These are phyloP conservation scores for Biscogniauxia mediterranea DNA, from an alignment of 2,329 filamentous ascomycete species.

Conservation along the genomic window DNA sequence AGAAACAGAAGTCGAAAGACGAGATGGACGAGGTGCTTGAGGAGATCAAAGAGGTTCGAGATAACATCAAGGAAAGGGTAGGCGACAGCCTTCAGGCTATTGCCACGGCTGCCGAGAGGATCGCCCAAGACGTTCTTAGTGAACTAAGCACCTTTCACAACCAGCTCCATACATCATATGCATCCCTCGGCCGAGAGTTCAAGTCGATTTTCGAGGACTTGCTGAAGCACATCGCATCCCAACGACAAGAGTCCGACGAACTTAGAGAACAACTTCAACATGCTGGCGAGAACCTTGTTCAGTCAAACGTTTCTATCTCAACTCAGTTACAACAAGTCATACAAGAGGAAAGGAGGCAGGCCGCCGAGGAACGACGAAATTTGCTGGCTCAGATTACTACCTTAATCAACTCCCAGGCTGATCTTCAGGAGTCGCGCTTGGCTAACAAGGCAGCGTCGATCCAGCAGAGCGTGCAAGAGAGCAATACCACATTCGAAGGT, in stretches of 20 bases:
- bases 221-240: slow-evolving; percentile 68
- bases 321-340: slow-evolving; percentile 66
- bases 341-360: slow-evolving; percentile 71
- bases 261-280: slow-evolving; percentile 70
- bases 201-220: slow-evolving; percentile 82
- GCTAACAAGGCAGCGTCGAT: slow-evolving; percentile 61
- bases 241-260: slow-evolving; percentile 72
- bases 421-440: slow-evolving; percentile 71
- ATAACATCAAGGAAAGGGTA: slow-evolving; percentile 83
- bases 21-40: slow-evolving; percentile 90
- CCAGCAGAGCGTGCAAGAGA: slow-evolving; percentile 61
- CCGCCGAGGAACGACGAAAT: slow-evolving; percentile 69
- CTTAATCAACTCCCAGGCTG: slow-evolving; percentile 73
- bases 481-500: slow-evolving; percentile 63
- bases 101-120: slow-evolving; percentile 79
- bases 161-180: slow-evolving; percentile 83
- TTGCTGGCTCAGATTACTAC: slow-evolving; percentile 73
- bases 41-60: slow-evolving; percentile 85
- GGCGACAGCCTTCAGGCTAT: slow-evolving; percentile 82
- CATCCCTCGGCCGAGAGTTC: slow-evolving; percentile 79
- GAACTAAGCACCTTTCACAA: slow-evolving; percentile 83
- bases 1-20: slow-evolving; percentile 69
- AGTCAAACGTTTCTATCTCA: slow-evolving; percentile 67
- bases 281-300: slow-evolving; percentile 66
- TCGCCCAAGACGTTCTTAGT: slow-evolving; percentile 82